Evolutionary conservation across 768 basidiomycete genomes (phyloP).

Genomic region (Clitopilus passeckerianus): DNA sequence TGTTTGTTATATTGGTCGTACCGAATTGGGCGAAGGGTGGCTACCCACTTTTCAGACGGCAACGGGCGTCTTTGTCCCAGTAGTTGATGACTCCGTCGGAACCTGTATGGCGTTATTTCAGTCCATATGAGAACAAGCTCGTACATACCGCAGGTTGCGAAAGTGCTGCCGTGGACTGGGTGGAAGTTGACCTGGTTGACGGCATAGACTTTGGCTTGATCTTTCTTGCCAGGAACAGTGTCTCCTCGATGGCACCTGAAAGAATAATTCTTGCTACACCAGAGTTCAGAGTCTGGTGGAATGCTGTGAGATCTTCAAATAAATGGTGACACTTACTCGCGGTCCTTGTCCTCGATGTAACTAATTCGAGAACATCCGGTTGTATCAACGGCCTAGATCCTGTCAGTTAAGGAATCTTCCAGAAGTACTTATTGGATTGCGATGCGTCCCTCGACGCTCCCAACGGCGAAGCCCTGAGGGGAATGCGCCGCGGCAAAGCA

Average conservation of each 20-base stretch:
- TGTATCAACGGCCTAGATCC: not conserved
- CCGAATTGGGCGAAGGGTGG: not conserved
- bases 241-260: slow-evolving; percentile 81
- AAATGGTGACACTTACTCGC: slow-evolving; percentile 38
- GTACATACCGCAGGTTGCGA: slow-evolving; percentile 67
- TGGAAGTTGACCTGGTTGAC: slow-evolving; percentile 89
- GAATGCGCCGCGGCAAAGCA: slow-evolving; percentile 67
- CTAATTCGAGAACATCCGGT: slow-evolving; percentile 26
- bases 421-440: slow-evolving; percentile 82
- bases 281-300: not conserved
- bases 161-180: slow-evolving; percentile 69
- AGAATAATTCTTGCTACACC: slow-evolving; percentile 69
- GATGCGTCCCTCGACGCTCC: slow-evolving; percentile 87
- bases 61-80: slow-evolving; percentile 93
- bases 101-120: slow-evolving; percentile 30
- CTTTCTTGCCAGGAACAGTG: slow-evolving; percentile 48
- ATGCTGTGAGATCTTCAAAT: not conserved
- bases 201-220: slow-evolving; percentile 68
- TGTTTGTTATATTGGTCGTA: not conserved
- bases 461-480: slow-evolving; percentile 78
- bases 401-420: not conserved
- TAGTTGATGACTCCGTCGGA: slow-evolving; percentile 89
- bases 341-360: slow-evolving; percentile 84
- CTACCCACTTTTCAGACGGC: slow-evolving; percentile 75
- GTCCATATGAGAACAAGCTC: slow-evolving; percentile 7